Evolutionary conservation across 2,329 filamentous ascomycete species (phyloP), one percentile per base, ranked within the genome.

Genomic region (Podosphaera aphanis): DNA sequence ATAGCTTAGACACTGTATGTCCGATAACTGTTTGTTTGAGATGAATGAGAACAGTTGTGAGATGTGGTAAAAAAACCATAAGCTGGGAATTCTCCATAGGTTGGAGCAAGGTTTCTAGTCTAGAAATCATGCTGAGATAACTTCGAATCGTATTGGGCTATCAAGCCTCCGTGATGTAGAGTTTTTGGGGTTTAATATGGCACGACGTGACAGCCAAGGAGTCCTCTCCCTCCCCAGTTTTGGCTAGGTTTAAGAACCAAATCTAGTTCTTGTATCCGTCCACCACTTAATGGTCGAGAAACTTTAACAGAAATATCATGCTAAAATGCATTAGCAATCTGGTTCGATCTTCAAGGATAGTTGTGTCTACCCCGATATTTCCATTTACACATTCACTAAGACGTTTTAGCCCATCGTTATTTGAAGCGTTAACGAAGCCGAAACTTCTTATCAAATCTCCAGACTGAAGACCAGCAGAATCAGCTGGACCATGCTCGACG

Each of bases 341-440:
- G 31, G 33, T 25, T 33, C 16, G 25, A 31, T 35, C 10, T 16
- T 23, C 10, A 39, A 16, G 20, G 45, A 2, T 2, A 2, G 13
- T 45, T 5, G 5, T 33, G 7, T 23, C 81, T 66, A 92, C 86
- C 52, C 79, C 83, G 68, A 93, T 83, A 56, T 84, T 93, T 51
- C 80, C 80, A 58, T 86, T 79, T 0, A 98, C 88, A 48, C 80
- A 79, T 58, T 93, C 81, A n/a, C 78, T 83, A 18, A 98, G 81
- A 62, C 79, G 90, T 52, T 71, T 74, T 39, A 98, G 70, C 54
- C 76, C 75, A 61, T 94, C 85, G 59, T 95, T 80, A 59, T 95
- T 95, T 52, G 73, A 67, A 63, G 71, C 77, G 57, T 88, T 83
- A 37, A 86, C 83, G 54, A 74, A 77, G 50, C 88, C 90, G 65